Base-by-base conservation (phyloP, 2,329 filamentous ascomycete genomes). In the Pyrenochaeta sp. region DNA sequence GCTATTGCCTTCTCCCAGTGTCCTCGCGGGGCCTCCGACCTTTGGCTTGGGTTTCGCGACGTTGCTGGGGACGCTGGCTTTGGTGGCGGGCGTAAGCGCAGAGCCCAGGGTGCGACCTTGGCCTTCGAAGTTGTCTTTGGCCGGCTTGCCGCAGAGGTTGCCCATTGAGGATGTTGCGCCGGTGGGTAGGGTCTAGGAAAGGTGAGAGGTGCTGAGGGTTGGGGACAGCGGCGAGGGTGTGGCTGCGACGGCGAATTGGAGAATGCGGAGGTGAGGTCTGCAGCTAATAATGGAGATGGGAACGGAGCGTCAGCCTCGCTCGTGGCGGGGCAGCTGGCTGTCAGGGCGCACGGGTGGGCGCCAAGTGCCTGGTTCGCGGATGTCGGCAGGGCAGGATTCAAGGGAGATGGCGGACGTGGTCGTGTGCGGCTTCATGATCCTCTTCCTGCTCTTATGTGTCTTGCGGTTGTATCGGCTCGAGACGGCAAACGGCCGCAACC, bases 111-210 rank as follows among this genome's bases (percentile, higher is more conserved):
- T 81, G 40, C 89, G 87, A 47, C 90, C 90, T 35, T 88, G 86
- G 40, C 83, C 82, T 38, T 83, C 74, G 75, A 91, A 94, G 70
- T 83, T 78, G 29, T 75, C 60, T 53, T 76, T 63, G 51, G 82
- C 80, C 71, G 69, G 51, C 51, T 90, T 91, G 68, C 90, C 89
- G 77, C 89, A 96, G 73, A 90, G 81, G 70, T 90, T 93, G 47
- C 92, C 92, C 92, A 96, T 96, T 54, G 41, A 19, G 41, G 39
- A 38, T 44, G 41, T 46, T 71, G 46, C 19, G 42, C n/a, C n/a
- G n/a, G n/a, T n/a, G n/a, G n/a, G n/a, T n/a, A n/a, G n/a, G n/a
- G n/a, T n/a, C n/a, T n/a, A n/a, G n/a, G n/a, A n/a, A n/a, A n/a
- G n/a, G n/a, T n/a, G n/a, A n/a, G n/a, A n/a, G n/a, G n/a, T n/a